Percentiles rank a stretch among this genome's conserved stretches.
phyloP scores from a whole-genome alignment of 345 rosid genomes.

The Acer campestre region DNA sequence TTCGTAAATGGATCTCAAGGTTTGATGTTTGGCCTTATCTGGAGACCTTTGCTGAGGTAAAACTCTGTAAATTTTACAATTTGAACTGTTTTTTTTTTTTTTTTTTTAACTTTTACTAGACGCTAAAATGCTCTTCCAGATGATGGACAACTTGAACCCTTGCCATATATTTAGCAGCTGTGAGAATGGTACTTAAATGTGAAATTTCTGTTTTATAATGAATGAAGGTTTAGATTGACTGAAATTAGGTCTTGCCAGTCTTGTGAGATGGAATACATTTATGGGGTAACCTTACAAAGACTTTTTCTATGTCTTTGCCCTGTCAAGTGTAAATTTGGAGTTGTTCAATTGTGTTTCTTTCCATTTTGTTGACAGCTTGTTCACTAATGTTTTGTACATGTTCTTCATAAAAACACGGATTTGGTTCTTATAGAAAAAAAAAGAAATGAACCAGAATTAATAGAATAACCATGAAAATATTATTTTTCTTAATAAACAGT shows the following conservation, averaged over 20 bases:
- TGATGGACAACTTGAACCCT: neutral
- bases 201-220: conserved; percentile 5
- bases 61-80: conserved; percentile 4
- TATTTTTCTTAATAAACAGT: neutral
- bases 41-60: conserved; percentile 88
- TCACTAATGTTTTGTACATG: neutral
- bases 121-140: neutral
- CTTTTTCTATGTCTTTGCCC: neutral
- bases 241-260: neutral
- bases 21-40: conserved; percentile 98
- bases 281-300: neutral
- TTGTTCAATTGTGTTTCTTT: neutral
- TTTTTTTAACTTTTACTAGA: neutral
- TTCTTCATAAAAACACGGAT: neutral
- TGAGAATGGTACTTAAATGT: neutral
- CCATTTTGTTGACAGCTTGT: neutral
- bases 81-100: neutral
- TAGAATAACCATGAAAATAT: neutral
- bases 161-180: neutral
- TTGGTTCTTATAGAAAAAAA: neutral
- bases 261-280: neutral
- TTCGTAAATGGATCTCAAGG: conserved; percentile 95
- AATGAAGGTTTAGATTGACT: neutral
- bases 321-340: neutral
- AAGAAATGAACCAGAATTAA: neutral